Evolutionary conservation across 2,329 filamentous ascomycete genomes (phyloP).

Genomic region (Exophiala sp.): DNA sequence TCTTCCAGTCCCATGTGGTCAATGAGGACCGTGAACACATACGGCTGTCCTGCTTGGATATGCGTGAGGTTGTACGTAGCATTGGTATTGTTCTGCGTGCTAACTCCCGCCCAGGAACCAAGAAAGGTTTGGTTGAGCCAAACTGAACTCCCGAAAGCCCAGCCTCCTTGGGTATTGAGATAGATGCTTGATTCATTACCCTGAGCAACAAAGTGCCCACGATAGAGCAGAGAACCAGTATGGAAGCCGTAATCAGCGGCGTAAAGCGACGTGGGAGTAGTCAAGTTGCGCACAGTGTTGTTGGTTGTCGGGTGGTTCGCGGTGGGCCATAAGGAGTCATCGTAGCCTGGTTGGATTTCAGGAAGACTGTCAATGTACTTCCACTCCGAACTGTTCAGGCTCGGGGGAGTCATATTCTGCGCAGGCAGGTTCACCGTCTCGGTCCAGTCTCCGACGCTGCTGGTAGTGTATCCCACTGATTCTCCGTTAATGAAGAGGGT

Average conservation of each 20-base stretch:
- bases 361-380: conserved; percentile 68
- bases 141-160: conserved; percentile 62
- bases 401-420: conserved; percentile 54
- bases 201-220: conserved; percentile 64
- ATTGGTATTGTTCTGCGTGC: conserved; percentile 49
- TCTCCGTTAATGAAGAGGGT: conserved; percentile 49
- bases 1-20: conserved; percentile 72
- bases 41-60: conserved; percentile 49
- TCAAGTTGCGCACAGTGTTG: conserved; percentile 53
- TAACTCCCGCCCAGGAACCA: conserved; percentile 61
- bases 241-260: conserved; percentile 71
- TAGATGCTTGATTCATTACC: conserved; percentile 52
- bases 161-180: conserved; percentile 63
- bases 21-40: conserved; percentile 66
- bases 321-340: conserved; percentile 64
- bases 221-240: conserved; percentile 65
- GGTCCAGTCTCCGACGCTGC: conserved; percentile 22
- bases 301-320: conserved; percentile 59
- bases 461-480: neutral
- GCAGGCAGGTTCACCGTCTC: conserved; percentile 50
- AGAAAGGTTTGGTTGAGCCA: conserved; percentile 64
- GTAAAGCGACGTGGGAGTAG: conserved; percentile 65
- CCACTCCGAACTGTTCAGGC: conserved; percentile 61
- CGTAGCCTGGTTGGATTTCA: conserved; percentile 61
- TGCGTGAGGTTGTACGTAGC: conserved; percentile 54